Evolutionary conservation across 2,329 filamentous ascomycete genomes (phyloP).

Genomic region (Hypoxylon sp.): DNA sequence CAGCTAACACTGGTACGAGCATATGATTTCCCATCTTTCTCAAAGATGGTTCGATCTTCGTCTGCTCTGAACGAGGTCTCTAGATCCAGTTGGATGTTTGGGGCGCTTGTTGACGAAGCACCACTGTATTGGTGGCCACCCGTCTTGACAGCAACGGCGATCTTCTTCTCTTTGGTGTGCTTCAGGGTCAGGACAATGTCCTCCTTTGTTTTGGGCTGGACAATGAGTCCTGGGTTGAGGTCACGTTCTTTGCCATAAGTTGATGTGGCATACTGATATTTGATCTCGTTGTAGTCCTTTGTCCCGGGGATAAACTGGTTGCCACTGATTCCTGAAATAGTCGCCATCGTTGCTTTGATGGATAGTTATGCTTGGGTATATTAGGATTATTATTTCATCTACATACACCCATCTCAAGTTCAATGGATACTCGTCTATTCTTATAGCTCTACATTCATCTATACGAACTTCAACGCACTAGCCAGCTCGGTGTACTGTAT

Average conservation of each 20-base stretch:
- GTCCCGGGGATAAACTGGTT: constrained; percentile 39
- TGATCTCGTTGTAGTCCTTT: constrained; percentile 41
- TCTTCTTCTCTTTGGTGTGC: constrained; percentile 51
- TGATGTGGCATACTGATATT: constrained; percentile 56
- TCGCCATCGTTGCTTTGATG: constrained; percentile 32
- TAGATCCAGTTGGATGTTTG: constrained; percentile 58
- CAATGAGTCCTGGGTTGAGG: constrained; percentile 55
- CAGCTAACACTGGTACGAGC: constrained; percentile 54
- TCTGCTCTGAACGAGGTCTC: constrained; percentile 49
- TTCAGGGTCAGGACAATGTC: constrained; percentile 53
- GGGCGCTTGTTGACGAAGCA: constrained; percentile 54
- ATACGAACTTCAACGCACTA: no score
- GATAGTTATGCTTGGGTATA: no score
- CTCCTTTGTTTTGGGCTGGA: constrained; percentile 53
- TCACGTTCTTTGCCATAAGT: constrained; percentile 52
- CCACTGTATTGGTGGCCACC: constrained; percentile 61
- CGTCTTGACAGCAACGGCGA: constrained; percentile 56
- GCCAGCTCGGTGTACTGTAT: not conserved
- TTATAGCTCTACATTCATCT: constrained; percentile 4
- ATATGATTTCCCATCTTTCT: constrained; percentile 48
- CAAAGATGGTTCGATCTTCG: constrained; percentile 46
- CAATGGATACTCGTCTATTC: not conserved
- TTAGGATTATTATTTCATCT: no score
- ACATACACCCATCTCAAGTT: no score
- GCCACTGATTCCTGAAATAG: constrained; percentile 40